Percentiles rank a stretch among this genome's conserved stretches.
phyloP scores from a whole-genome alignment of 2,329 filamentous ascomycete species.

The Davidsoniella eucalypti region DNA sequence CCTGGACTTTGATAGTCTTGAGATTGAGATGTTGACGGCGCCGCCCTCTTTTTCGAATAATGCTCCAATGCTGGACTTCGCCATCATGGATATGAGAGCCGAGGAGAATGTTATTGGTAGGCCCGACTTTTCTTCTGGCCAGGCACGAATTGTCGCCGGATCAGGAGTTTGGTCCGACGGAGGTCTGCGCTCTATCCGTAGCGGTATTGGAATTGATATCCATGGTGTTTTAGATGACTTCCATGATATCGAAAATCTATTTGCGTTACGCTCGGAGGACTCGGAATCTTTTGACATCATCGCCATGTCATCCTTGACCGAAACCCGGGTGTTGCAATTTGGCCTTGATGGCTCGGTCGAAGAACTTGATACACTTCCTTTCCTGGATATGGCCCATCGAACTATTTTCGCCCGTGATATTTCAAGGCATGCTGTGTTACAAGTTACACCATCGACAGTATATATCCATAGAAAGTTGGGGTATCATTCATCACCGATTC shows the following conservation, averaged over 20 bases:
- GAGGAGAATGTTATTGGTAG: constrained; percentile 49
- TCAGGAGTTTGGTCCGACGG: constrained; percentile 84
- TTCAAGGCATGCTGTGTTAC: constrained; percentile 53
- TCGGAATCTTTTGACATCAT: constrained; percentile 48
- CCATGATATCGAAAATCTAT: constrained; percentile 55
- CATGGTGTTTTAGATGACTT: constrained; percentile 69
- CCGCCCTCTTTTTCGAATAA: constrained; percentile 51
- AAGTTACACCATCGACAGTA: constrained; percentile 53
- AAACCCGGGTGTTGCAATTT: constrained; percentile 73
- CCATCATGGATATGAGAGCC: constrained; percentile 68
- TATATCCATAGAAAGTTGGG: constrained; percentile 26
- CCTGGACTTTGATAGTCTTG: constrained; percentile 26
- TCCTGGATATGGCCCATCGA: constrained; percentile 49
- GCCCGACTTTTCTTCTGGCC: constrained; percentile 73
- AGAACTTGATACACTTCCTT: constrained; percentile 62
- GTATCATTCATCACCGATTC: too few relatives aligned
- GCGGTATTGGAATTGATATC: constrained; percentile 84
- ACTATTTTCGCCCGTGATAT: constrained; percentile 37
- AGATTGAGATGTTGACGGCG: constrained; percentile 54
- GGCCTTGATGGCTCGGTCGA: constrained; percentile 61
- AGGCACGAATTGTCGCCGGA: constrained; percentile 82
- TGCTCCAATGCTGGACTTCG: constrained; percentile 82
- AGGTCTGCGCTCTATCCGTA: constrained; percentile 74
- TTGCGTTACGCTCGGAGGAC: constrained; percentile 41
- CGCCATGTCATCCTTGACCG: constrained; percentile 63